Evolutionary conservation across 208 protist genomes (phyloP).

Genomic region (Crithidia bombi): DNA sequence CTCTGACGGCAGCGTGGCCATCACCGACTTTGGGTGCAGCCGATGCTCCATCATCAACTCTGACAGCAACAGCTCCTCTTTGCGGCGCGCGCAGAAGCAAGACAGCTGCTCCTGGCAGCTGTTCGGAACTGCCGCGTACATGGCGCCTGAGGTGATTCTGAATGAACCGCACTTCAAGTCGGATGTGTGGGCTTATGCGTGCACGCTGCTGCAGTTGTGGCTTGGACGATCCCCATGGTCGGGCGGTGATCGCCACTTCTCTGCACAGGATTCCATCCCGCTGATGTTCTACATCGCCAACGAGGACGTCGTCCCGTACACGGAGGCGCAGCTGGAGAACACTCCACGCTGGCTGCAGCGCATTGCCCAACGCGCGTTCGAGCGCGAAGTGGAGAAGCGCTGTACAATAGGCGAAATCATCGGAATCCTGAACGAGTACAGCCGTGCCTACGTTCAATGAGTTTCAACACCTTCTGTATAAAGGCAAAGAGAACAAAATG

Average conservation of each 20-base stretch:
- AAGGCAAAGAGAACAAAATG: too few species aligned
- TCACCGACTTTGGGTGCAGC: slow-evolving; percentile 80
- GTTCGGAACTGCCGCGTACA: slow-evolving; percentile 68
- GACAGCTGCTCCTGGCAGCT: slow-evolving; percentile 29
- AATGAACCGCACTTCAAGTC: slow-evolving; percentile 57
- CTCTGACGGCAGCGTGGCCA: slow-evolving; percentile 67
- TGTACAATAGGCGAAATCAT: slow-evolving; percentile 56
- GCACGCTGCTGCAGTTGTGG: slow-evolving; percentile 65
- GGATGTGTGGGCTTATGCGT: slow-evolving; percentile 73
- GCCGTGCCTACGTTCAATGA: slow-evolving; percentile 15
- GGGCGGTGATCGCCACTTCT: slow-evolving; percentile 19
- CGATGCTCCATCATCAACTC: slow-evolving; percentile 32
- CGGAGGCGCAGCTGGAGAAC: slow-evolving; percentile 31
- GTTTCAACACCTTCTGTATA: too few species aligned
- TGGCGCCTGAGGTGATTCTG: slow-evolving; percentile 70
- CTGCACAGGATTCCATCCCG: slow-evolving; percentile 42
- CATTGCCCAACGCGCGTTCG: slow-evolving; percentile 48
- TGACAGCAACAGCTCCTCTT: slow-evolving; percentile 20
- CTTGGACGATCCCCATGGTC: slow-evolving; percentile 50
- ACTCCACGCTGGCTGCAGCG: slow-evolving; percentile 63
- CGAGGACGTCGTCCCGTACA: slow-evolving; percentile 54
- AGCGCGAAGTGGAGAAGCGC: slow-evolving; percentile 47
- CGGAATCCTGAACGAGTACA: slow-evolving; percentile 56
- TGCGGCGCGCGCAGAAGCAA: background rate
- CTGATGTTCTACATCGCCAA: slow-evolving; percentile 66